Percentiles rank a stretch among this genome's conserved stretches.
Evolutionary conservation across 352 stramenopile genomes (phyloP).

Genomic region (Phytophthora uliginosa): DNA sequence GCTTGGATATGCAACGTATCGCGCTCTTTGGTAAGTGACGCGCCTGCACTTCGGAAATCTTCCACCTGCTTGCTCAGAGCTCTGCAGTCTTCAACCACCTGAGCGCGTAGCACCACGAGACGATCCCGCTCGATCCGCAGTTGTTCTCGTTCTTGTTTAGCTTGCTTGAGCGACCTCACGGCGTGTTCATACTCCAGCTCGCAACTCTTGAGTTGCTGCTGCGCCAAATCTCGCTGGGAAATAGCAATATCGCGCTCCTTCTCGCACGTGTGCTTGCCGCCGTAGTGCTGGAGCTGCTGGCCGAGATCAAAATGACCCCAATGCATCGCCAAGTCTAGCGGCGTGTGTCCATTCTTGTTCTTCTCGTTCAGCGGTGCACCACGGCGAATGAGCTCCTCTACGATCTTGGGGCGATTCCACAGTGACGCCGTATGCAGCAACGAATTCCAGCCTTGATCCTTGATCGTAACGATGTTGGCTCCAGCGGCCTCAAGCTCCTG

Average conservation of each 20-base stretch:
- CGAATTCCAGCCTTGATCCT: constrained; percentile 56
- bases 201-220: constrained; percentile 46
- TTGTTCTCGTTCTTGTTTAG: constrained; percentile 61
- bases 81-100: constrained; percentile 29
- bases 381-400: constrained; percentile 58
- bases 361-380: constrained; percentile 54
- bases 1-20: constrained; percentile 37
- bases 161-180: constrained; percentile 37
- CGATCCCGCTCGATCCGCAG: constrained; percentile 65
- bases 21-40: constrained; percentile 29
- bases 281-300: constrained; percentile 68
- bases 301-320: constrained; percentile 65
- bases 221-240: constrained; percentile 56
- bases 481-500: constrained; percentile 42
- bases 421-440: constrained; percentile 60
- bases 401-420: constrained; percentile 61
- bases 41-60: constrained; percentile 14
- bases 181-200: constrained; percentile 49
- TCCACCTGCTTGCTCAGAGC: constrained; percentile 27
- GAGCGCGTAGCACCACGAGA: constrained; percentile 26
- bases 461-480: constrained; percentile 32
- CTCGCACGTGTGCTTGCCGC: constrained; percentile 68
- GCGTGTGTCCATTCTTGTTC: constrained; percentile 62
- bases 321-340: constrained; percentile 65
- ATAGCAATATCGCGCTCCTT: constrained; percentile 67